Evolutionary conservation across 306 rosid genomes (phyloP).

Genomic region (Erythrophleum fordii): DNA sequence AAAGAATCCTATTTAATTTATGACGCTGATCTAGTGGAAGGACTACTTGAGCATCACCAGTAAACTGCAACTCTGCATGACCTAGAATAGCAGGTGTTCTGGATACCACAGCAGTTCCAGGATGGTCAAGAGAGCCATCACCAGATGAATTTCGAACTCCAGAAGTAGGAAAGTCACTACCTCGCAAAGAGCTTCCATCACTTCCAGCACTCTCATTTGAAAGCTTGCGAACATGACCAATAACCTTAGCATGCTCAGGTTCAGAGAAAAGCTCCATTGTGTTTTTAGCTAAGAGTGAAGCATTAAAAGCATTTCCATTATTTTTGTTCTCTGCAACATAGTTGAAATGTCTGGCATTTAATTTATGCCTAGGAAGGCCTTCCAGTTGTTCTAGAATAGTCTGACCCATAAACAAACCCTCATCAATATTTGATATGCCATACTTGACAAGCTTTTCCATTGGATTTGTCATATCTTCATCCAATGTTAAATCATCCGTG

Average conservation of each 20-base stretch:
- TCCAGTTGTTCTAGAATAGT: slow-evolving; percentile 94
- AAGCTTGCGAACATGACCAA: slow-evolving; percentile 68
- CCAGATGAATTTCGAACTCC: slow-evolving; percentile 77
- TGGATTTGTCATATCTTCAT: slow-evolving; percentile 85
- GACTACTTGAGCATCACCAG: slow-evolving; percentile 72
- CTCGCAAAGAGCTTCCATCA: slow-evolving; percentile 85
- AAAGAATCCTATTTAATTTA: slow-evolving; percentile 86
- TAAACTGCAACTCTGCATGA: slow-evolving; percentile 53
- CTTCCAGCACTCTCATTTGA: slow-evolving; percentile 91
- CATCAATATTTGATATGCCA: slow-evolving; percentile 91
- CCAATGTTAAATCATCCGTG: slow-evolving; percentile 77
- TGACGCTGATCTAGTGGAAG: slow-evolving; percentile 90
- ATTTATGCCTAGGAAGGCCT: slow-evolving; percentile 95
- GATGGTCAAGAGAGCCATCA: slow-evolving; percentile 68
- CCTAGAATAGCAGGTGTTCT: slow-evolving; percentile 57
- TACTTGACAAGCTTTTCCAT: slow-evolving; percentile 88
- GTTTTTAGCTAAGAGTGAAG: slow-evolving; percentile 67
- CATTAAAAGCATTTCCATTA: slow-evolving; percentile 76
- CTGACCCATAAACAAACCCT: slow-evolving; percentile 97
- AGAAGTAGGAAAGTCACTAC: slow-evolving; percentile 76
- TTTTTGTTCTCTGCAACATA: slow-evolving; percentile 48
- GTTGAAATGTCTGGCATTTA: slow-evolving; percentile 65
- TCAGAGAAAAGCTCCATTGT: slow-evolving; percentile 76
- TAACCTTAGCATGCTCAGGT: slow-evolving; percentile 65
- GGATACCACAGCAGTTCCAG: slow-evolving; percentile 65